Evolutionary conservation across 129 eudicot species (phyloP), one percentile per base, ranked within the genome.

Genomic region (Sambucus nigra): DNA sequence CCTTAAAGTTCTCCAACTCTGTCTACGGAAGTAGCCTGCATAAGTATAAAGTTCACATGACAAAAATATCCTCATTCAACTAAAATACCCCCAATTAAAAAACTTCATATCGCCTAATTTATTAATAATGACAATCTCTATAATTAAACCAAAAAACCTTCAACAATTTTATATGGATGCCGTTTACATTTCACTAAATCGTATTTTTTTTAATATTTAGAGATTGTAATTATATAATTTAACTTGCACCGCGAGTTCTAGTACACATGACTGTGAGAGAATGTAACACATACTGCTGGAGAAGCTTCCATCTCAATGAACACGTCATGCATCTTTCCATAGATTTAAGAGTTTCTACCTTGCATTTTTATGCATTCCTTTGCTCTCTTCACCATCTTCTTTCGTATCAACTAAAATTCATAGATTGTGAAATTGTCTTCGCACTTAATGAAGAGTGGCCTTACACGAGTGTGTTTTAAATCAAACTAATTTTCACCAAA

Each of bases 281-380:
- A 7, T 16, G 13, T 28, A 52, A 14, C 13, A 57, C 78, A 31
- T 73, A 89, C 97, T 57, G 67, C 23, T 45, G 94, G 62, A 60
- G 86, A 54, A 33, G 64, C 66, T 24, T 89, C 98, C 88, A 89
- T 89, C 73, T 91, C 95, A 50, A 86, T 49, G 33, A 91, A 91
- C 31, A 80, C 86, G 0, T 69, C 95, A 57, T 85, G 94, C 98
- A 91, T 81, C 66, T 75, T 69, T 25, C 88, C 86, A 45, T 73
- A 91, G 47, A 91, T 85, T 71, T 91, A 81, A 12, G 89, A 68
- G 75, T 72, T 72, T 67, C 77, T 82, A 31, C 76, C 84, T 40
- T 91, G 72, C 47, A 62, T 67, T 59, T 82, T 63, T 45, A 91
- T 85, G 71, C 89, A 69, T 69, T 91, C 94, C 58, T 85, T 82